Percentiles rank a stretch among this genome's conserved stretches.
phyloP scores from a whole-genome alignment of 2,329 filamentous ascomycete species.

The Tricladium varicosporioides region DNA sequence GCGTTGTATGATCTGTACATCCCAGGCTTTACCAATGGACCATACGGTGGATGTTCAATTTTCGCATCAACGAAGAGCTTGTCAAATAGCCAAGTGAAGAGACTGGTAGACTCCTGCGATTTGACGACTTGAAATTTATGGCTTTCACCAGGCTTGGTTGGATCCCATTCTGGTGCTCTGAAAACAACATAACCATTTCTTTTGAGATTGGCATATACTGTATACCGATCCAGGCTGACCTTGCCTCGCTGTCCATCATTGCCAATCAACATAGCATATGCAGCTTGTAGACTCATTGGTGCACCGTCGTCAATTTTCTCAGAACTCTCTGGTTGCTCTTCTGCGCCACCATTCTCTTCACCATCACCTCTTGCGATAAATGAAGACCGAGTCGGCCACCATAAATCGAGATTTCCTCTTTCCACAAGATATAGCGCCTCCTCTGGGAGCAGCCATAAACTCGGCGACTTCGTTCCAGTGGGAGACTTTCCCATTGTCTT shows the following conservation, averaged over 20 bases:
- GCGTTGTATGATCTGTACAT: slow-evolving; percentile 64
- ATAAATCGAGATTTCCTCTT: slow-evolving; percentile 80
- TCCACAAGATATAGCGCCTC: slow-evolving; percentile 90
- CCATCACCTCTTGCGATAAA: slow-evolving; percentile 39
- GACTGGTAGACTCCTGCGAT: slow-evolving; percentile 17
- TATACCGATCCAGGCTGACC: slow-evolving; percentile 73
- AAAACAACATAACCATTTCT: slow-evolving; percentile 79
- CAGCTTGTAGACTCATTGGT: slow-evolving; percentile 88
- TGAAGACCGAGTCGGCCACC: slow-evolving; percentile 67
- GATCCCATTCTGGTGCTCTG: slow-evolving; percentile 59
- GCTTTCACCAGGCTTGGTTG: slow-evolving; percentile 23
- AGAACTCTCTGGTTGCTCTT: slow-evolving; percentile 25
- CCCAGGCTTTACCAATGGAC: slow-evolving; percentile 61
- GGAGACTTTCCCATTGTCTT: slow-evolving; percentile 71
- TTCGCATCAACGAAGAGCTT: slow-evolving; percentile 27
- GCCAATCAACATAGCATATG: slow-evolving; percentile 82
- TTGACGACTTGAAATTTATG: slow-evolving; percentile 7
- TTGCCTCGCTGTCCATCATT: slow-evolving; percentile 60
- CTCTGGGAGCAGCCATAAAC: slow-evolving; percentile 83
- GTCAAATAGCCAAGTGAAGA: slow-evolving; percentile 34
- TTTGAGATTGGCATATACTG: slow-evolving; percentile 83
- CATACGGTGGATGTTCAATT: slow-evolving; percentile 34
- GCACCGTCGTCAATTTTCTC: slow-evolving; percentile 61
- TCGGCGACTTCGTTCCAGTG: slow-evolving; percentile 55
- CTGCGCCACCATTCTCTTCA: slow-evolving; percentile 41